Conservation (phyloP, 164 flowering plant species). For the Aristolochia fimbriata region DNA sequence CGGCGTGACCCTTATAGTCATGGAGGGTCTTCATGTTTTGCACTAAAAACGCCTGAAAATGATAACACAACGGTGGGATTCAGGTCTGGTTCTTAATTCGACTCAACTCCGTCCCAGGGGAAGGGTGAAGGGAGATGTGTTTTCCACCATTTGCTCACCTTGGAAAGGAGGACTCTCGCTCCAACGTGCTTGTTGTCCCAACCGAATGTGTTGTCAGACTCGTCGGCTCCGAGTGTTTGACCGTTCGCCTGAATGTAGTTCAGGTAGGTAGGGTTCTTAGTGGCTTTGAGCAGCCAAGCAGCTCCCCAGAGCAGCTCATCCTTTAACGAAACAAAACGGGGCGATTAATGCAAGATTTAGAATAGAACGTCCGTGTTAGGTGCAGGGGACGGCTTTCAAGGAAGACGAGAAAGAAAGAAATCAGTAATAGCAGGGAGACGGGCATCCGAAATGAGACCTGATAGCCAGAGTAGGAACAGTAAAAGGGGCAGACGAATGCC, state of each 20-base stretch:
- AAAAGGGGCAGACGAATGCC: slow-evolving; percentile 65
- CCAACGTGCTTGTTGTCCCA: slow-evolving; percentile 99
- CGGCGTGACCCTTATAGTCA: slow-evolving; percentile 83
- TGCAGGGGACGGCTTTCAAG: too few relatives aligned
- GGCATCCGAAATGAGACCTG: slow-evolving; percentile 30
- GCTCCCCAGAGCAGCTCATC: slow-evolving; percentile 97
- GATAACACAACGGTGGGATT: neutral
- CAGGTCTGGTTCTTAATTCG: neutral
- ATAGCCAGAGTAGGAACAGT: slow-evolving; percentile 83
- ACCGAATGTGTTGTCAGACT: slow-evolving; percentile 68
- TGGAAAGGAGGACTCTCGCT: slow-evolving; percentile 78
- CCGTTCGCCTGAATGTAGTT: slow-evolving; percentile 77
- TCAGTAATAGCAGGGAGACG: neutral
- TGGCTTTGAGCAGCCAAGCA: slow-evolving; percentile 88
- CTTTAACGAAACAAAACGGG: slow-evolving; percentile 20
- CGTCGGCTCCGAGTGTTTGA: slow-evolving; percentile 72
- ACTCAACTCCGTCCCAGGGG: too few relatives aligned
- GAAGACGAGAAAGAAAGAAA: neutral
- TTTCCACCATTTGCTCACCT: slow-evolving; percentile 25
- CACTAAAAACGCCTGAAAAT: slow-evolving; percentile 61
- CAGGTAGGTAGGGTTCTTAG: slow-evolving; percentile 53
- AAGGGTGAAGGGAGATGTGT: neutral
- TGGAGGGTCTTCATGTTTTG: slow-evolving; percentile 60
- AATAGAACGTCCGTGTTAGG: neutral
- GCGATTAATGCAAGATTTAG: too few relatives aligned